Evolutionary conservation across 2,329 filamentous ascomycete species (phyloP).

Genomic region (Pestalotiopsis sp.): DNA sequence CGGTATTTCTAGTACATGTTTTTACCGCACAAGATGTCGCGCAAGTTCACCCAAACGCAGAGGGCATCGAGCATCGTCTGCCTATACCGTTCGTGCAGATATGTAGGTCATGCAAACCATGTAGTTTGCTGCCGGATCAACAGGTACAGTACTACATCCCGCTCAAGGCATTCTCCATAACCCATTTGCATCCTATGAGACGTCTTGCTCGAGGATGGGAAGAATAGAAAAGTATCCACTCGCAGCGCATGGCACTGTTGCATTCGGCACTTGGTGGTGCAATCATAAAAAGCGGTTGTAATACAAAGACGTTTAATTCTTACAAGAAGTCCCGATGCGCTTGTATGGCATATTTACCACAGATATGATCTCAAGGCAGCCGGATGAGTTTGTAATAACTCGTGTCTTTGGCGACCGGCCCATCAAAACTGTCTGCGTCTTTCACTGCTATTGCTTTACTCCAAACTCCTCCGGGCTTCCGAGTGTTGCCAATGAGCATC

Average conservation of each 20-base stretch:
- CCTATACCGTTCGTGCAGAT: neutral
- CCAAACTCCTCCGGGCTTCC: neutral
- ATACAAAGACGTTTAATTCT: too few relatives aligned
- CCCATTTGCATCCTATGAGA: neutral
- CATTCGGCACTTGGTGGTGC: neutral
- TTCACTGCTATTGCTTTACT: neutral
- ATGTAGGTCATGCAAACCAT: neutral
- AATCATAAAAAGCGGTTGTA: too few relatives aligned
- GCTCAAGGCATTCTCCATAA: neutral
- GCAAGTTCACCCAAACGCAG: neutral
- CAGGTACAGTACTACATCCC: neutral
- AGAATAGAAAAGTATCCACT: neutral
- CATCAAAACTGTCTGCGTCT: neutral
- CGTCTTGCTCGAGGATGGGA: neutral
- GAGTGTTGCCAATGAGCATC: neutral
- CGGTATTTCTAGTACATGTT: neutral
- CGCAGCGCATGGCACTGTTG: slow-evolving; percentile 3
- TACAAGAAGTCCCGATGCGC: neutral
- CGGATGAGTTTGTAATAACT: too few relatives aligned
- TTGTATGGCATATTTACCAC: neutral
- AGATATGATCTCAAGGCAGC: neutral
- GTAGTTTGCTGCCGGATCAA: neutral
- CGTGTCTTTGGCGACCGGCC: too few relatives aligned
- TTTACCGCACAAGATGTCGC: neutral
- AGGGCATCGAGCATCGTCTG: neutral